These are phyloP conservation scores for Colletotrichum plurivorum DNA, from an alignment of 2,329 filamentous ascomycete species.

Conservation along the genomic window DNA sequence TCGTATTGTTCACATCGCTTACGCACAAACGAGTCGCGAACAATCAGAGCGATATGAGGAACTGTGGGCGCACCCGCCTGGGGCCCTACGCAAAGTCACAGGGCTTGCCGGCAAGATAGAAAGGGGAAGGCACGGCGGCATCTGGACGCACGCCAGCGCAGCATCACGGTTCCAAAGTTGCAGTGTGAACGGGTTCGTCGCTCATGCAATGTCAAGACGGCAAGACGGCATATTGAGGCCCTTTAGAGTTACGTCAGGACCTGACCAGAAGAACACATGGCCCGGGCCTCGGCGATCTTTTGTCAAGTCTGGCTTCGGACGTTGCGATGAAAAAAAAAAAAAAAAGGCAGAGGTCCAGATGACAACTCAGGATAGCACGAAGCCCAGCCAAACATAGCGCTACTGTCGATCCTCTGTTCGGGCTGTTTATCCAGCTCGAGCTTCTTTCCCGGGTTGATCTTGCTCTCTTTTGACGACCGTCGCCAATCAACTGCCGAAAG, in stretches of 20 bases:
- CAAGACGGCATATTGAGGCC: neutral
- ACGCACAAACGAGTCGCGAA: slow-evolving; percentile 27
- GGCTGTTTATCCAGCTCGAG: neutral
- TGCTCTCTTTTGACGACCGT: neutral
- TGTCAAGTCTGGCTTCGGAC: neutral
- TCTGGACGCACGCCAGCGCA: neutral
- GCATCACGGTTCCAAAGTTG: slow-evolving; percentile 6
- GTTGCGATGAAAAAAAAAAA: neutral
- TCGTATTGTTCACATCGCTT: slow-evolving; percentile 39
- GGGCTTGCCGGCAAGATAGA: neutral
- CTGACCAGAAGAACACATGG: slow-evolving; percentile 20
- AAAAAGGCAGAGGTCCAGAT: neutral
- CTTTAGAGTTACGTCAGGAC: slow-evolving; percentile 25
- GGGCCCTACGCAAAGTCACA: slow-evolving; percentile 10
- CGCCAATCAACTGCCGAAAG: slow-evolving; percentile 17
- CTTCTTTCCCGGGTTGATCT: neutral
- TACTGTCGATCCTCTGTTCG: neutral
- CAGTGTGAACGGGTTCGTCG: neutral
- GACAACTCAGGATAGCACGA: neutral
- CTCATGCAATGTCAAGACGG: neutral
- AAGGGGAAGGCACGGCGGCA: slow-evolving; percentile 5
- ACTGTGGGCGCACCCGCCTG: slow-evolving; percentile 7
- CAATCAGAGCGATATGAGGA: slow-evolving; percentile 3
- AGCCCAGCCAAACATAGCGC: slow-evolving; percentile 13
- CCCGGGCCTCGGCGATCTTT: slow-evolving; percentile 14